Conservation (phyloP, 2,329 filamentous ascomycete genomes). For the Fusarium liriodendri region DNA sequence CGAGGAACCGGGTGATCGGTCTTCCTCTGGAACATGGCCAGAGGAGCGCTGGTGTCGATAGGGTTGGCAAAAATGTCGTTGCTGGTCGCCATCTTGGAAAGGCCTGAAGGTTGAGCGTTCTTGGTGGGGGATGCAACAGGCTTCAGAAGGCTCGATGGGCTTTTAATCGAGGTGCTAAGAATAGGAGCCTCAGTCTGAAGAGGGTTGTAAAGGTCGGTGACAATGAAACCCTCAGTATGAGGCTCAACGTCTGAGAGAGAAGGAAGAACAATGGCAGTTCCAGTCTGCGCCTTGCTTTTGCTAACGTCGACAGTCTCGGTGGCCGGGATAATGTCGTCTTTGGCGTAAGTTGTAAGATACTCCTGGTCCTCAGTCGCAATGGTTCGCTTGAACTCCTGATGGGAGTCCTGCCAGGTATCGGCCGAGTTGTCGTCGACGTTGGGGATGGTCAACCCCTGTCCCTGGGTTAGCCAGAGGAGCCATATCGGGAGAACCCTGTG, state of each 20-base stretch:
- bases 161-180: conserved; percentile 47
- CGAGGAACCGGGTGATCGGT: conserved; percentile 70
- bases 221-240: conserved; percentile 47
- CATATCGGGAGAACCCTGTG: conserved; percentile 37
- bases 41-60: conserved; percentile 64
- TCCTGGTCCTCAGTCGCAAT: conserved; percentile 33
- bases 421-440: conserved; percentile 9
- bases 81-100: conserved; percentile 43
- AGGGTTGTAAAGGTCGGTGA: conserved; percentile 38
- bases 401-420: conserved; percentile 15
- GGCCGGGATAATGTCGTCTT: conserved; percentile 43
- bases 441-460: conserved; percentile 38
- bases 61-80: conserved; percentile 67
- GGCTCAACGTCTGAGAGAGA: conserved; percentile 45
- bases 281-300: conserved; percentile 41
- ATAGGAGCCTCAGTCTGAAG: conserved; percentile 24
- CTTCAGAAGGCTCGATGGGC: conserved; percentile 50
- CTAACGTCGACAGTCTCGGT: conserved; percentile 42
- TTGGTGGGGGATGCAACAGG: conserved; percentile 39
- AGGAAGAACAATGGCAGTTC: conserved; percentile 44
- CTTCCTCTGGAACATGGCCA: conserved; percentile 57
- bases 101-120: conserved; percentile 24
- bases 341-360: conserved; percentile 40
- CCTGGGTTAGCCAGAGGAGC: conserved; percentile 43
- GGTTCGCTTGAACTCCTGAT: conserved; percentile 34